Evolutionary conservation across 148 eudicot genomes (phyloP).

Genomic region (Agrostemma githago): DNA sequence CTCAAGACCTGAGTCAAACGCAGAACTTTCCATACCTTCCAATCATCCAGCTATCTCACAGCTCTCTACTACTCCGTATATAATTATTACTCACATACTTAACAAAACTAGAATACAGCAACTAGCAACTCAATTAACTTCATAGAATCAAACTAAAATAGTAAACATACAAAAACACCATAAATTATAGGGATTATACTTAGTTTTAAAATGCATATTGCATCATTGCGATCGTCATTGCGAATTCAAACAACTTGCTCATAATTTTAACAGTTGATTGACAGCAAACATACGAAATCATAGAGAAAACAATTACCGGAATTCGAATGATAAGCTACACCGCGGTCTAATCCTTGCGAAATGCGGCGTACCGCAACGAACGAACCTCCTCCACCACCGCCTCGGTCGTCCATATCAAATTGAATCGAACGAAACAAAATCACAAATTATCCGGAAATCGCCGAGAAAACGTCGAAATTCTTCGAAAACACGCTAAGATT

Average conservation of each 20-base stretch:
- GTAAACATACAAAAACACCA: neutral
- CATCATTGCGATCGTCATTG: neutral
- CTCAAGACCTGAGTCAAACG: slow-evolving; percentile 17
- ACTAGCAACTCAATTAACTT: slow-evolving; percentile 23
- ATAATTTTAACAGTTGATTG: slow-evolving; percentile 7
- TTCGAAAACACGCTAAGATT: neutral
- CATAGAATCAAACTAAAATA: slow-evolving; percentile 2
- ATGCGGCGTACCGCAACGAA: slow-evolving; percentile 91
- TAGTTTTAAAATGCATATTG: neutral
- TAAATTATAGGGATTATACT: neutral
- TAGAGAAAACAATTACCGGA: slow-evolving; percentile 58
- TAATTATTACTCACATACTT: slow-evolving; percentile 3
- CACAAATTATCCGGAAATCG: slow-evolving; percentile 7
- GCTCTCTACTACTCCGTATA: slow-evolving; percentile 11
- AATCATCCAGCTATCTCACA: slow-evolving; percentile 33
- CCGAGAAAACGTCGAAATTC: neutral
- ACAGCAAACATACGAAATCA: slow-evolving; percentile 9
- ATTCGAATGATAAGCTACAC: slow-evolving; percentile 64
- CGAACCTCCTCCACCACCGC: slow-evolving; percentile 84
- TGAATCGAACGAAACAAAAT: slow-evolving; percentile 12
- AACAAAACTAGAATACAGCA: slow-evolving; percentile 1
- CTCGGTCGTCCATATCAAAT: slow-evolving; percentile 69
- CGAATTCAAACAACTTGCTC: no score
- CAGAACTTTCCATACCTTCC: slow-evolving; percentile 18
- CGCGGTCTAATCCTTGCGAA: slow-evolving; percentile 68